phyloP scores from a whole-genome alignment of 78 protist genomes.

The Planoprotostelium fungivorum region DNA sequence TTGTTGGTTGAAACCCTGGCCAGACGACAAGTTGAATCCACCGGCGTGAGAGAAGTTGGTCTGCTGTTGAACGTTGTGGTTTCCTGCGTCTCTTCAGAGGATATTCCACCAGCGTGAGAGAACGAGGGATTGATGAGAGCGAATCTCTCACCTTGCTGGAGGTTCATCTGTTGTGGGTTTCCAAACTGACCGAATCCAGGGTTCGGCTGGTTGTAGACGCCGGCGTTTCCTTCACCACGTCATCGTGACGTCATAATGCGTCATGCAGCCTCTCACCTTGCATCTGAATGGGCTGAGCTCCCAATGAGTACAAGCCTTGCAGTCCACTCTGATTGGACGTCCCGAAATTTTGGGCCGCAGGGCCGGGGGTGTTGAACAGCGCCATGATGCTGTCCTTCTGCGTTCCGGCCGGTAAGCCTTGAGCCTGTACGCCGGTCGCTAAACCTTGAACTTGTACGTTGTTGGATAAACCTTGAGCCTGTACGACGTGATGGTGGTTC shows the following conservation, averaged over 20 bases:
- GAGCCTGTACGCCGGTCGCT: too few relatives aligned
- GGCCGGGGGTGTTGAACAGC: background rate
- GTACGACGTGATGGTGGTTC: background rate
- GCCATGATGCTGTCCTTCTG: background rate
- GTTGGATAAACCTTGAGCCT: too few relatives aligned
- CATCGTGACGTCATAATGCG: too few relatives aligned
- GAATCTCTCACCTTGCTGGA: background rate
- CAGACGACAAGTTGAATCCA: background rate
- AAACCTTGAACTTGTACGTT: too few relatives aligned
- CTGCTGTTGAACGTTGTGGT: background rate
- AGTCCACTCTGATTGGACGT: background rate
- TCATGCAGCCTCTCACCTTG: too few relatives aligned
- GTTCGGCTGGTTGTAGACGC: too few relatives aligned
- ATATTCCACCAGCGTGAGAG: background rate
- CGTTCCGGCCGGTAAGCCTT: too few relatives aligned
- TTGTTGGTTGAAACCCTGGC: constrained; percentile 1
- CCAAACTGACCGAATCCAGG: background rate
- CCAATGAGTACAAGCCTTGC: background rate
- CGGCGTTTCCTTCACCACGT: too few relatives aligned
- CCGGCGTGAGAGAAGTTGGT: background rate
- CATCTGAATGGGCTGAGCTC: background rate
- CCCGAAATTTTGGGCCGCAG: background rate
- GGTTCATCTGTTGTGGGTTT: background rate
- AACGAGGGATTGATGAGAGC: background rate
- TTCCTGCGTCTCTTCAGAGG: background rate